Evolutionary conservation across 1,284 basidiomycete species (phyloP).

Genomic region (Ceratobasidium papillatum): DNA sequence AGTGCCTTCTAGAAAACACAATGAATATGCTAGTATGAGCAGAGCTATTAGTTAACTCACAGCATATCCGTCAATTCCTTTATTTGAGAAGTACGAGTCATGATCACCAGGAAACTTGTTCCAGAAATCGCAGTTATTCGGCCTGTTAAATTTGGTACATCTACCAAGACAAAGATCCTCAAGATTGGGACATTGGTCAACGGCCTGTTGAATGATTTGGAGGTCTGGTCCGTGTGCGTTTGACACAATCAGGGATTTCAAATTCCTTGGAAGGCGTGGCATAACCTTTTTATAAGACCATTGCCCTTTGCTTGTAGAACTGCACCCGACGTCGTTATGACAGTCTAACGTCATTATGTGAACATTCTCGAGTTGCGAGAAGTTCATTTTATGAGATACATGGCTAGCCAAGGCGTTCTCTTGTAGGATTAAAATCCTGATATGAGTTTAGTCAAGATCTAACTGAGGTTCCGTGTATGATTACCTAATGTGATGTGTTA

Average conservation of each 20-base stretch:
- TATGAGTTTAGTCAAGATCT: background rate
- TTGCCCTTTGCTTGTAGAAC: background rate
- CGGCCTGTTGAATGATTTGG: slow-evolving; percentile 25
- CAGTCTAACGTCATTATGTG: slow-evolving; percentile 27
- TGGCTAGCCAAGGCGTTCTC: background rate
- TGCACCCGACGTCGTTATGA: slow-evolving; percentile 33
- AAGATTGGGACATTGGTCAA: slow-evolving; percentile 26
- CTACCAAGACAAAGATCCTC: slow-evolving; percentile 27
- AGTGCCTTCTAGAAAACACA: slow-evolving; percentile 16
- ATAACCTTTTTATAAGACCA: slow-evolving; percentile 34
- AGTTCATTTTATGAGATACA: background rate
- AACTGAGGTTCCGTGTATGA: too few species aligned
- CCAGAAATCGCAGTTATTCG: slow-evolving; percentile 20
- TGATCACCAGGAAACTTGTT: slow-evolving; percentile 25
- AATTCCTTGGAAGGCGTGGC: slow-evolving; percentile 2
- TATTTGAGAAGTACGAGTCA: slow-evolving; percentile 35
- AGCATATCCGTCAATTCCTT: slow-evolving; percentile 29
- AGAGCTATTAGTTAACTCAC: background rate
- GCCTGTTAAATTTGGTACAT: slow-evolving; percentile 29
- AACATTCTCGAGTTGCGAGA: background rate
- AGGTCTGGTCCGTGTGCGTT: slow-evolving; percentile 35
- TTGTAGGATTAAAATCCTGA: background rate
- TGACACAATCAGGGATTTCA: slow-evolving; percentile 17
- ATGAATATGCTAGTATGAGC: background rate
- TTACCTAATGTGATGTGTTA: slow-evolving; percentile 1